phyloP scores from a whole-genome alignment of 768 basidiomycete genomes.

The Tricholoma sp. region DNA sequence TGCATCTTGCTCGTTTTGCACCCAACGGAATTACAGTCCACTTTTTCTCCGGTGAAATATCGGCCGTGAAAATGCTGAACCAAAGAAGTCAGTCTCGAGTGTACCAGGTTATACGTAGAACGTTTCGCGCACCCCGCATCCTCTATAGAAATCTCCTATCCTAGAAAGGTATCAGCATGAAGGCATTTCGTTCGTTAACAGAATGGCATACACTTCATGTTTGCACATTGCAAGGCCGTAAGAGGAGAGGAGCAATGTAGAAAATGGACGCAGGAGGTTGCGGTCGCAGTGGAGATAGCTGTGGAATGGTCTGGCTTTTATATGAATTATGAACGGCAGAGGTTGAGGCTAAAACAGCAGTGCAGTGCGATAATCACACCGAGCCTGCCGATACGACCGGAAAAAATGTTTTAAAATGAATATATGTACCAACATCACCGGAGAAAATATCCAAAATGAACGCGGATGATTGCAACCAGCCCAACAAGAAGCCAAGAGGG shows the following conservation, averaged over 20 bases:
- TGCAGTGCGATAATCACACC: neutral
- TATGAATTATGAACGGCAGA: neutral
- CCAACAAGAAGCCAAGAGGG: neutral
- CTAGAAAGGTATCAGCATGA: conserved; percentile 19
- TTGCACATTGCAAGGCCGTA: conserved; percentile 26
- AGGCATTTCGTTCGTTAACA: neutral
- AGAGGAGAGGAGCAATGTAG: neutral
- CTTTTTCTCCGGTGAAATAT: conserved; percentile 41
- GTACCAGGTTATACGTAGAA: neutral
- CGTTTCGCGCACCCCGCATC: conserved; percentile 38
- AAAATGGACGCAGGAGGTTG: neutral
- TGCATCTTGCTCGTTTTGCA: conserved; percentile 39
- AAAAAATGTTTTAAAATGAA: neutral
- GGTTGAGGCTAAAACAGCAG: neutral
- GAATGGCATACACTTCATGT: conserved; percentile 30
- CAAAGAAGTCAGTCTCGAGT: conserved; percentile 11
- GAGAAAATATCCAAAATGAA: neutral
- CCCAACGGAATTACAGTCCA: conserved; percentile 31
- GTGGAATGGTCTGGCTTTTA: neutral
- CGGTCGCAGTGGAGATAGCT: neutral
- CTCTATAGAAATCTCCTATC: conserved; percentile 45
- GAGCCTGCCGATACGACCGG: neutral
- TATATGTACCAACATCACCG: neutral
- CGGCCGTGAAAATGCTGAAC: conserved; percentile 43
- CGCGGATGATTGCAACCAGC: neutral